phyloP scores from a whole-genome alignment of 305 asterid species.

The Fraxinus greggii region DNA sequence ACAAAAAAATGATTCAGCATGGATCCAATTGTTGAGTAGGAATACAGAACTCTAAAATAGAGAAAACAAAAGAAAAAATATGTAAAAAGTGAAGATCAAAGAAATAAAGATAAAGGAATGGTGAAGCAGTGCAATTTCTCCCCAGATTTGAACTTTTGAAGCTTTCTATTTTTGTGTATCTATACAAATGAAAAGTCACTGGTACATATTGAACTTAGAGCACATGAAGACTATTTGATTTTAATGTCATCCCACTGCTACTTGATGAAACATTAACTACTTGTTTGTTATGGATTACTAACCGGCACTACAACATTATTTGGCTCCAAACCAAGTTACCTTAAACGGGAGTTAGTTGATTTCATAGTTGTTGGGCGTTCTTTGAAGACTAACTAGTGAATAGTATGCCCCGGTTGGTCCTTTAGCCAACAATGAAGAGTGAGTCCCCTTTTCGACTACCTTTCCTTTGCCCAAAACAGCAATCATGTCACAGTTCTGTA shows the following conservation, averaged over 20 bases:
- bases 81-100: neutral
- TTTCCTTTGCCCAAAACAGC: conserved; percentile 78
- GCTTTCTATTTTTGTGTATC: neutral
- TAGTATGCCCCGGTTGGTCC: conserved; percentile 69
- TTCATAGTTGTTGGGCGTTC: conserved; percentile 26
- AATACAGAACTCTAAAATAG: neutral
- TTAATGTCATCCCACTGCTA: neutral
- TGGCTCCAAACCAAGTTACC: neutral
- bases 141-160: neutral
- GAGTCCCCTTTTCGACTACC: conserved; percentile 79
- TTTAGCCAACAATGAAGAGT: conserved; percentile 56
- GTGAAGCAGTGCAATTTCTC: neutral
- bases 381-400: conserved; percentile 71
- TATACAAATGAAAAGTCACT: neutral
- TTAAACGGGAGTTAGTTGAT: conserved; percentile 14
- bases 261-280: neutral
- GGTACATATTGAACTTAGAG: neutral
- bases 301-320: neutral
- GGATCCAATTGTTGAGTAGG: neutral
- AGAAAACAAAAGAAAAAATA: neutral
- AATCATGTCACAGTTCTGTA: conserved; percentile 64
- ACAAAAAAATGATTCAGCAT: neutral
- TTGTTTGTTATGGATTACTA: neutral
- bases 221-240: neutral
- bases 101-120: neutral